Evolutionary conservation across 257 asterid species (phyloP), one percentile per base, ranked within the genome.

Genomic region (Salvia miltiorrhiza): DNA sequence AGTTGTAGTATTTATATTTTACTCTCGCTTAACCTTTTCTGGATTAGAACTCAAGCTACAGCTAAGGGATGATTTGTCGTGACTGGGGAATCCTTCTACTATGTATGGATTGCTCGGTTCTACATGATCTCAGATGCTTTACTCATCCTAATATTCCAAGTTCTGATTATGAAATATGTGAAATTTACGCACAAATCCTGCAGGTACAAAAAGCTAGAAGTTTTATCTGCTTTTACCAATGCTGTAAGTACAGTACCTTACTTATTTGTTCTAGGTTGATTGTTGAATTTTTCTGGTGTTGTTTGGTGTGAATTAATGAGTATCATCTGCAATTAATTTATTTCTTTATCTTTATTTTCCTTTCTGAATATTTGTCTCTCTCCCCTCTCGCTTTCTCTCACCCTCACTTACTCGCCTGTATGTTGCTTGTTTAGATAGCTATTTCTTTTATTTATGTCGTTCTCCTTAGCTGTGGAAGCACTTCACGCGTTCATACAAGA

Each of bases 381-480:
- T n/a, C n/a, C 32, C 37, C 37, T 35, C 26, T 74, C 62, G 66
- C 71, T 70, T 41, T 59, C 55, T 43, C 58, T 60, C 14, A 7
- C 62, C 19, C 26, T 58, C 70, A 23, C 58, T 65, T 71, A 53
- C 70, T 71, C 71, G 24, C 63, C 45, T 65, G 30, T 77, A 64
- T 83, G 81, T 57, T 86, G 78, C 81, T 82, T 89, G 86, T 86
- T 81, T 94, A 94, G 99, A 77, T 97, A 91, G 99, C 86, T 94
- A 80, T 94, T 94, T 79, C 96, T 94, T 76, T 83, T 94, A 90
- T 94, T 94, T 78, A 66, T 91, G 93, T 87, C 97, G 7, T 94
- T 94, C 87, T 87, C 96, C 86, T 72, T 94, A 67, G 95, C 96
- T n/a, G 97, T 91, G 82, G 97, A 94, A 85, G 99, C 90, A 17